Conservation (phyloP, 441 rosid species). For the Breynia disticha region DNA sequence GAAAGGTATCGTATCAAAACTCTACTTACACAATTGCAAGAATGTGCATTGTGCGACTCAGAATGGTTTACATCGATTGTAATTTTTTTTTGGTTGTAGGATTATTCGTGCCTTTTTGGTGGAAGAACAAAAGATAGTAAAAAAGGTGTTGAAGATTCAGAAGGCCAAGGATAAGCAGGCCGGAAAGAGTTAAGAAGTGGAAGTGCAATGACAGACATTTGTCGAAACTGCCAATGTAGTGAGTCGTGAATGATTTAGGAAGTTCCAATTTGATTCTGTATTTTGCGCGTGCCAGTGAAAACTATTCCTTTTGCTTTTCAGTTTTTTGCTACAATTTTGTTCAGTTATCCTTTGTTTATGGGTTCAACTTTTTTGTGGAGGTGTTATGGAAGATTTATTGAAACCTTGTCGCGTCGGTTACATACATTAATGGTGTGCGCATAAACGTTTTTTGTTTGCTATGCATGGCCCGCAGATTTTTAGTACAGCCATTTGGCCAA, state of each 20-base stretch:
- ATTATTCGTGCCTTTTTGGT: conserved; percentile 52
- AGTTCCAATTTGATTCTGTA: background rate
- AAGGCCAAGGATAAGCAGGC: conserved; percentile 52
- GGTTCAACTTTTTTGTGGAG: background rate
- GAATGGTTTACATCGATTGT: too few species aligned
- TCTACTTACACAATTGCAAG: background rate
- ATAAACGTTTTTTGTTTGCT: background rate
- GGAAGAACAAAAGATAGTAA: conserved; percentile 61
- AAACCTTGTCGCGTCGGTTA: background rate
- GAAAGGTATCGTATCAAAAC: conserved; percentile 27
- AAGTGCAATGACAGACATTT: background rate
- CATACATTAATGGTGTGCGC: background rate
- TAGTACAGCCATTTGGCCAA: too few species aligned
- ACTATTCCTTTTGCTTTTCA: background rate
- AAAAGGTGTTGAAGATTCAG: conserved; percentile 60
- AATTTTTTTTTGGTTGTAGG: conserved; percentile 16
- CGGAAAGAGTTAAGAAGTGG: conserved; percentile 19
- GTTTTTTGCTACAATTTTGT: background rate
- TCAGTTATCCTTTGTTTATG: background rate
- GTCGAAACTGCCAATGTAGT: conserved; percentile 9
- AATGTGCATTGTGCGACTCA: background rate
- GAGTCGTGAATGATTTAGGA: background rate
- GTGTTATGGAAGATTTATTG: background rate
- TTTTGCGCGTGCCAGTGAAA: background rate
- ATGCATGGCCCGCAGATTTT: background rate